Evolutionary conservation across 1,284 basidiomycete genomes (phyloP).

Genomic region (Boletellus deceptivus): DNA sequence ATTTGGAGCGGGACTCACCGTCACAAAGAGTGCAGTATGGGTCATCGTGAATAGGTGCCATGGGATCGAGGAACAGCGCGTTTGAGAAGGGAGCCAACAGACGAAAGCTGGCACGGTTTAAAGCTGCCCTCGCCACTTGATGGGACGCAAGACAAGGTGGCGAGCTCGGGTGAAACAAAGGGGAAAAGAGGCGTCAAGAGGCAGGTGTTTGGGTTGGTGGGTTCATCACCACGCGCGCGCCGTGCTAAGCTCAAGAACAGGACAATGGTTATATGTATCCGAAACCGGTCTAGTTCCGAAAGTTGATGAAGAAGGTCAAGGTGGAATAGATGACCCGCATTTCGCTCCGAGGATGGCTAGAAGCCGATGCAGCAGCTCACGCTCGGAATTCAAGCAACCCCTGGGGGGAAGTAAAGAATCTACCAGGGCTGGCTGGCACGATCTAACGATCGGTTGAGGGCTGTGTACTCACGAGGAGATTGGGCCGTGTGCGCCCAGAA

Average conservation of each 20-base stretch:
- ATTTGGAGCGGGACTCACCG: slow-evolving; percentile 14
- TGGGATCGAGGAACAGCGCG: slow-evolving; percentile 2
- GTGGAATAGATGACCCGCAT: slow-evolving; percentile 20
- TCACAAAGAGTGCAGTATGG: slow-evolving; percentile 7
- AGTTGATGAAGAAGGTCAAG: slow-evolving; percentile 6
- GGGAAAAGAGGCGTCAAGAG: slow-evolving; percentile 19
- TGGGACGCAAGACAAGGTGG: slow-evolving; percentile 26
- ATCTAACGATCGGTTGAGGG: neutral
- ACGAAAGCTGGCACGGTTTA: slow-evolving; percentile 14
- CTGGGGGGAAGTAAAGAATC: slow-evolving; percentile 4
- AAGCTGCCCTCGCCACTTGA: slow-evolving; percentile 20
- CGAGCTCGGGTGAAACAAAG: slow-evolving; percentile 27
- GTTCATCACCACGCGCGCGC: slow-evolving; percentile 21
- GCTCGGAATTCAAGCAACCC: slow-evolving; percentile 15
- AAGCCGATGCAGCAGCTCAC: slow-evolving; percentile 1
- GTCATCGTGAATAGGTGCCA: slow-evolving; percentile 17
- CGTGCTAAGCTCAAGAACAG: slow-evolving; percentile 15
- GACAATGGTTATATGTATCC: slow-evolving; percentile 34
- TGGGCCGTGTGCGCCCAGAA: slow-evolving; percentile 10
- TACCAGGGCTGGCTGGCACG: neutral
- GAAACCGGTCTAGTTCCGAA: slow-evolving; percentile 38
- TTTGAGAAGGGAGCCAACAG: neutral
- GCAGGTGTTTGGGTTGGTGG: slow-evolving; percentile 8
- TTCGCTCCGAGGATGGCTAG: slow-evolving; percentile 10
- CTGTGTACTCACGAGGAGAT: slow-evolving; percentile 11